A percentile compares a stretch with the other conserved stretches of the same genome.
These are phyloP conservation scores for Rhizopogon sp. DNA, from an alignment of 768 basidiomycete genomes.

Conservation along the genomic window DNA sequence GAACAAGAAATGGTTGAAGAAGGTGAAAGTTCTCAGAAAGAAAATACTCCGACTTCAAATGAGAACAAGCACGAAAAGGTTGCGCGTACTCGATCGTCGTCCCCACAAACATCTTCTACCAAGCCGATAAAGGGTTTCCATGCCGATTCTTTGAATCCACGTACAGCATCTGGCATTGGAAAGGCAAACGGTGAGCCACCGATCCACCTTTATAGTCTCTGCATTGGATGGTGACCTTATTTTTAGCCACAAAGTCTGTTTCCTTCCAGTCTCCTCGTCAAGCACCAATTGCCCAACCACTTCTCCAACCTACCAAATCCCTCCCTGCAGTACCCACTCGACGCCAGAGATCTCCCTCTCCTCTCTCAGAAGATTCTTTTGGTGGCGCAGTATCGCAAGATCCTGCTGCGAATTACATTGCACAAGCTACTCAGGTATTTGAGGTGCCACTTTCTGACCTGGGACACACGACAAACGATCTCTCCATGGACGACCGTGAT, in stretches of 20 bases:
- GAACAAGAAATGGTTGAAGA: conserved; percentile 25
- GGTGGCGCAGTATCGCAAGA: conserved; percentile 46
- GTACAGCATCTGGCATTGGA: conserved; percentile 24
- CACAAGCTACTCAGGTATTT: conserved; percentile 42
- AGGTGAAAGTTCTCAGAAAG: conserved; percentile 50
- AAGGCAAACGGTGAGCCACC: conserved; percentile 28
- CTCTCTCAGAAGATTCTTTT: conserved; percentile 59
- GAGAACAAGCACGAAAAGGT: conserved; percentile 13
- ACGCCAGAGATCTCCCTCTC: conserved; percentile 31
- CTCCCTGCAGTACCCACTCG: conserved; percentile 17
- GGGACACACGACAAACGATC: conserved; percentile 28
- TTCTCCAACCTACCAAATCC: conserved; percentile 14
- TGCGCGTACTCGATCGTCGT: conserved; percentile 10
- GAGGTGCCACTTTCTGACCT: conserved; percentile 56
- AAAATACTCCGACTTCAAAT: conserved; percentile 32
- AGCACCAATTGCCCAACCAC: conserved; percentile 9
- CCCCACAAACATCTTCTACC: conserved; percentile 22
- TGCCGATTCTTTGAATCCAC: conserved; percentile 20
- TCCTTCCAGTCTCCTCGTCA: conserved; percentile 29
- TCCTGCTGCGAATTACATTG: conserved; percentile 40
- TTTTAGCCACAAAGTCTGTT: conserved; percentile 23
- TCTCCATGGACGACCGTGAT: not conserved
- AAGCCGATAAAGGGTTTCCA: conserved; percentile 20
- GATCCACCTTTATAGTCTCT: conserved; percentile 11
- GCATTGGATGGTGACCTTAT: conserved; percentile 20